phyloP scores from a whole-genome alignment of 2,329 filamentous ascomycete genomes.

The Fusarium nurragi region DNA sequence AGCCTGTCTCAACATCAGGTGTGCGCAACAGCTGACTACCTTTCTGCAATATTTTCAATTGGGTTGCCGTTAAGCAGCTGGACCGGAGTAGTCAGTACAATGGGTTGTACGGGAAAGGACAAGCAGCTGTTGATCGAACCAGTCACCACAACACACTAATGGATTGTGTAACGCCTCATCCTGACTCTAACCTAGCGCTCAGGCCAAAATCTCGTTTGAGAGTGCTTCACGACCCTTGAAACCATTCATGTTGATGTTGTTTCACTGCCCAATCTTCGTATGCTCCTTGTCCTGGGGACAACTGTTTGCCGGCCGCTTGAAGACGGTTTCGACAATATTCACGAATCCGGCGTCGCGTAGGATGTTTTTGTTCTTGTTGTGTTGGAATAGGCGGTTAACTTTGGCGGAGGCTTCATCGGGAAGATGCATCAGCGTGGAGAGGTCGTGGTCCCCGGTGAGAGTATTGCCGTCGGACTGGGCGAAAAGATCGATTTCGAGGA shows the following conservation, averaged over 20 bases:
- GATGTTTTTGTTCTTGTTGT: slow-evolving; percentile 29
- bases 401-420: slow-evolving; percentile 18
- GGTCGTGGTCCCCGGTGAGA: slow-evolving; percentile 3
- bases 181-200: slow-evolving; percentile 19
- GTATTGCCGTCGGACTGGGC: slow-evolving; percentile 26
- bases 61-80: too few species aligned
- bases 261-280: slow-evolving; percentile 33
- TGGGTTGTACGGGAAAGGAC: too few species aligned
- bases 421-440: slow-evolving; percentile 7
- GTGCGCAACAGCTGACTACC: too few species aligned
- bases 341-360: slow-evolving; percentile 18
- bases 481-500: slow-evolving; percentile 30
- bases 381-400: slow-evolving; percentile 27
- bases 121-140: too few species aligned
- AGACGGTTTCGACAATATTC: slow-evolving; percentile 20
- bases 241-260: slow-evolving; percentile 19
- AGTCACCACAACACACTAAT: too few species aligned
- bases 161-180: too few species aligned
- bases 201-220: slow-evolving; percentile 20
- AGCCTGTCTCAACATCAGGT: too few species aligned
- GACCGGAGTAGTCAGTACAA: too few species aligned
- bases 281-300: slow-evolving; percentile 27
- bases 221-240: slow-evolving; percentile 27
- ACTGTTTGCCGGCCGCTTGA: slow-evolving; percentile 36
- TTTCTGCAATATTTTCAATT: too few species aligned